phyloP scores from a whole-genome alignment of 768 basidiomycete genomes.

The Pleurotus platypus region DNA sequence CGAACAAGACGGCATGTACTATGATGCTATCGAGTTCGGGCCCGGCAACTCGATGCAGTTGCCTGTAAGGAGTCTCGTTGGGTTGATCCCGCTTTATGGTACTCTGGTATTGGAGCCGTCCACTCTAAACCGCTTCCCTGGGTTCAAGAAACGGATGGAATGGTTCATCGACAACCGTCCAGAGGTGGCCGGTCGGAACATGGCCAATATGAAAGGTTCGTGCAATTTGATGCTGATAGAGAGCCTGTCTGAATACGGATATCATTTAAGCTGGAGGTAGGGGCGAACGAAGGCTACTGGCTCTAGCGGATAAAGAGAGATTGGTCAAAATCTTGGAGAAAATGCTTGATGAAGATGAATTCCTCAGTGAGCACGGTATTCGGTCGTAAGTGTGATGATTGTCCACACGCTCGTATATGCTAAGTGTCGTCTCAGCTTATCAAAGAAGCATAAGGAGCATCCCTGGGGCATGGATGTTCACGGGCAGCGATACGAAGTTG shows the following conservation, averaged over 20 bases:
- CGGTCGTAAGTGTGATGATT: conserved; percentile 69
- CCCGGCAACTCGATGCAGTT: conserved; percentile 82
- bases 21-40: conserved; percentile 92
- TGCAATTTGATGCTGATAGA: neutral
- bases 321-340: conserved; percentile 85
- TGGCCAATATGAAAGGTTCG: conserved; percentile 92
- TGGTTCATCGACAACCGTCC: conserved; percentile 98
- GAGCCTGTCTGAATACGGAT: neutral
- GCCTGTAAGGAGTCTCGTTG: conserved; percentile 91
- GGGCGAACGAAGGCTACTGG: conserved; percentile 84
- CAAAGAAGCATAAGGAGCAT: conserved; percentile 83
- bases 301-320: conserved; percentile 89
- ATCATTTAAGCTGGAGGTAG: conserved; percentile 49
- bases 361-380: conserved; percentile 92
- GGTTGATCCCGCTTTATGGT: conserved; percentile 95
- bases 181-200: conserved; percentile 83
- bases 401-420: neutral
- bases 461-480: conserved; percentile 96
- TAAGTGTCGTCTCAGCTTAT: conserved; percentile 49
- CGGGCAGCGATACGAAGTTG: conserved; percentile 86
- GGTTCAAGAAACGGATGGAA: conserved; percentile 98
- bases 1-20: conserved; percentile 97
- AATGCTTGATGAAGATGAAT: conserved; percentile 97
- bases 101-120: conserved; percentile 91
- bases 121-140: conserved; percentile 87